Base-by-base conservation (phyloP, 2,329 filamentous ascomycete species). In the Penicillium sp. region DNA sequence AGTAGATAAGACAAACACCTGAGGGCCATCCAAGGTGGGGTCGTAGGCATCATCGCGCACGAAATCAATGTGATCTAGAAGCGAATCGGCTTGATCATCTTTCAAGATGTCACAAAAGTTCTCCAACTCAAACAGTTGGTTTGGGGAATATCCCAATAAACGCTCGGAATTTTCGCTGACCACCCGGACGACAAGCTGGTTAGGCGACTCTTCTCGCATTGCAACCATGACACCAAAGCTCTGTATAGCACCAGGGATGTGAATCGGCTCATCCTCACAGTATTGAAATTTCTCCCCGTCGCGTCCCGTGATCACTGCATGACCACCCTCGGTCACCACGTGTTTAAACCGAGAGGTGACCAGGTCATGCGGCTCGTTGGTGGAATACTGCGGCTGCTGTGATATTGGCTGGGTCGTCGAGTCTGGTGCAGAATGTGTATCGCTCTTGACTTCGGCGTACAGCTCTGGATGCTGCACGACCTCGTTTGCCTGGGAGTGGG, bases 201-300 rank as follows among this genome's bases (percentile, higher is more conserved):
- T 85, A 29, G 86, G 82, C 0, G 70, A 63, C 44, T 87, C 82
- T 63, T 65, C 62, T 3, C 83, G 79, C 16, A 95, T 67, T 0
- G 84, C 88, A 26, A 95, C 60, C 20, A 95, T 72, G 3, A 87
- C 74, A 1, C 89, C 89, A 57, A 95, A 95, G 1, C 80, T 77
- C 64, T 95, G 89, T 9, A 95, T 73, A 1, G 89, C 87, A 16
- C 89, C 64, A 0, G 89, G 89, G 1, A 89, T 85, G 55, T 91
- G 88, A 22, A 95, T 95, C 0, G 89, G 89, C 60, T 95, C 89
- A 60, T 95, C 89, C 66, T 95, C 89, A 61, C 89, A 95, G 42
- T 82, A 79, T 62, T 94, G 86, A 36, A 93, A 70, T 0, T 77
- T 80, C 1, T 81, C 77, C 1, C 82, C 84, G 43, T 88, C 82